Evolutionary conservation across 768 basidiomycete species (phyloP).

Genomic region (Naematelia aurantialba): DNA sequence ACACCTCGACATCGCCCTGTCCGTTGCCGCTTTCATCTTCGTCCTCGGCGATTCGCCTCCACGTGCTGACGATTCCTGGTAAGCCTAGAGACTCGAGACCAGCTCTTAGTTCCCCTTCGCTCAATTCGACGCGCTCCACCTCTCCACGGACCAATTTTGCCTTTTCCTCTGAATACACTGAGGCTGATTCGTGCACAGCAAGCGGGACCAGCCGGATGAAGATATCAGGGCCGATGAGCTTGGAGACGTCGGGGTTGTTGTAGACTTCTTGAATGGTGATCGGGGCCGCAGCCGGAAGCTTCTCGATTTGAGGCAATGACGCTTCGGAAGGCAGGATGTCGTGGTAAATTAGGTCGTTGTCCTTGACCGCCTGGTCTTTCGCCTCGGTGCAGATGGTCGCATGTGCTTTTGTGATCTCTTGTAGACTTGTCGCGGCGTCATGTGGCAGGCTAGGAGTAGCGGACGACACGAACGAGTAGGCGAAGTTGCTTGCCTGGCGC

Average conservation of each 20-base stretch:
- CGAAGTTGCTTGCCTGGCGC: constrained; percentile 65
- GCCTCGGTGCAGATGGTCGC: constrained; percentile 71
- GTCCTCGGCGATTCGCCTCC: constrained; percentile 50
- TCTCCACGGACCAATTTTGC: constrained; percentile 87
- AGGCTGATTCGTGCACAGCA: constrained; percentile 91
- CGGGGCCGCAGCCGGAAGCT: constrained; percentile 70
- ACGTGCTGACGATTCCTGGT: constrained; percentile 56
- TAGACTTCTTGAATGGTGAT: constrained; percentile 91
- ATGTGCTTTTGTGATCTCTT: constrained; percentile 80
- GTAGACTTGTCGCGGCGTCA: constrained; percentile 74
- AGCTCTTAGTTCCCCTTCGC: constrained; percentile 73
- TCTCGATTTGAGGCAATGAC: constrained; percentile 75
- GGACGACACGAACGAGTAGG: constrained; percentile 60
- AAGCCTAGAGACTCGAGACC: constrained; percentile 78
- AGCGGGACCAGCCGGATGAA: constrained; percentile 84
- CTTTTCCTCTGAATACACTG: constrained; percentile 97
- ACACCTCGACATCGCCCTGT: constrained; percentile 58
- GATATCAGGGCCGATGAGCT: constrained; percentile 86
- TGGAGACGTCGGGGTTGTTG: constrained; percentile 81
- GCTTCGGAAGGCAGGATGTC: constrained; percentile 76
- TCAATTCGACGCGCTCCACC: constrained; percentile 77
- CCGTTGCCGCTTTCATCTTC: constrained; percentile 68
- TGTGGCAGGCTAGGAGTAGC: constrained; percentile 69
- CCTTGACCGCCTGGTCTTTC: constrained; percentile 69
- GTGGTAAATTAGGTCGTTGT: constrained; percentile 98